These are phyloP conservation scores for Phaeosphaeria sp. DNA, from an alignment of 2,329 filamentous ascomycete species.

Conservation along the genomic window DNA sequence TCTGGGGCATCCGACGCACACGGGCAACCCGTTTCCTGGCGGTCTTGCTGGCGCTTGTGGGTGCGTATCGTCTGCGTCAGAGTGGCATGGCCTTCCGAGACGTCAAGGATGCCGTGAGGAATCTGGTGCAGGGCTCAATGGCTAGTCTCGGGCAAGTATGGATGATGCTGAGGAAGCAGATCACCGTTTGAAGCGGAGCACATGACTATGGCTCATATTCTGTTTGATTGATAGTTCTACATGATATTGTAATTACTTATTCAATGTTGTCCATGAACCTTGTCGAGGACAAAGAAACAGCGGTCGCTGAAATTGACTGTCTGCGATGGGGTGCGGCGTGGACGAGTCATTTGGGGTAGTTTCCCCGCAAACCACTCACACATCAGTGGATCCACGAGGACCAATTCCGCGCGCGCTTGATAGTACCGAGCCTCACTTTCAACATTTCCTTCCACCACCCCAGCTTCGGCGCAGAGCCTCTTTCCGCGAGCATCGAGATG, in stretches of 20 bases:
- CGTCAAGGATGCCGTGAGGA: slow-evolving; percentile 17
- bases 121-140: slow-evolving; percentile 15
- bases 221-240: background rate
- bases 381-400: background rate
- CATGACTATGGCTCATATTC: background rate
- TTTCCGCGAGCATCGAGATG: slow-evolving; percentile 13
- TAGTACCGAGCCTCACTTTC: background rate
- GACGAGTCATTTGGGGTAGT: background rate
- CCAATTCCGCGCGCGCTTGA: background rate
- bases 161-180: slow-evolving; percentile 7
- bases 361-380: slow-evolving; percentile 7
- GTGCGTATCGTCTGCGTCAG: slow-evolving; percentile 31
- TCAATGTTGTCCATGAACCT: background rate
- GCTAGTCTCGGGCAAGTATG: slow-evolving; percentile 11
- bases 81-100: slow-evolving; percentile 31
- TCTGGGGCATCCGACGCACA: slow-evolving; percentile 37
- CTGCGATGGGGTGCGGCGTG: background rate
- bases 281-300: background rate
- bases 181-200: background rate
- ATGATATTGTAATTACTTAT: background rate
- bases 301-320: background rate
- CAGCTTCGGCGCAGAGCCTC: slow-evolving; percentile 12
- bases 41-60: slow-evolving; percentile 27
- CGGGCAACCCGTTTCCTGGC: slow-evolving; percentile 23
- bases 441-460: slow-evolving; percentile 2